Conservation (phyloP, 352 stramenopile genomes). For the Blastocystis sp. region DNA sequence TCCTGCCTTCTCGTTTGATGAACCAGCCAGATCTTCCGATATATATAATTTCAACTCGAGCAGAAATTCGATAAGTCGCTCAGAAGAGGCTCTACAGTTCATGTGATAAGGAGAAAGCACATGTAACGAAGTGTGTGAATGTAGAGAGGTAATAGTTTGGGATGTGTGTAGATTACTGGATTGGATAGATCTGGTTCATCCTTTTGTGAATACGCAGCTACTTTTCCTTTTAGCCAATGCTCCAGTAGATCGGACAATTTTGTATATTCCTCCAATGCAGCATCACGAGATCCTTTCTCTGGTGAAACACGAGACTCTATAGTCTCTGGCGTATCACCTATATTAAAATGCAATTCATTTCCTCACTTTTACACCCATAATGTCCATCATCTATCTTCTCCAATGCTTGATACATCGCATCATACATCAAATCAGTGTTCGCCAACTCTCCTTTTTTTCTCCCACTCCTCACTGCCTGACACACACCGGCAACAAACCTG, state of each 20-base stretch:
- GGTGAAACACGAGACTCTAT: too few species aligned
- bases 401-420: not conserved
- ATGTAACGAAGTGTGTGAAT: not conserved
- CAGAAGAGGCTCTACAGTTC: not conserved
- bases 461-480: not conserved
- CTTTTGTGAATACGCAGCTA: not conserved
- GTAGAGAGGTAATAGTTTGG: not conserved
- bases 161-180: not conserved
- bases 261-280: not conserved
- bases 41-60: conserved; percentile 12
- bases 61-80: not conserved
- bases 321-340: too few species aligned
- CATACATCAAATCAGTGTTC: not conserved
- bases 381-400: not conserved
- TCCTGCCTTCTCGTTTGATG: not conserved
- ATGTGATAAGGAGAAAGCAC: too few species aligned
- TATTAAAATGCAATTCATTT: too few species aligned
- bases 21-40: not conserved
- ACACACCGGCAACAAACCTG: not conserved
- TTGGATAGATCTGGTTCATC: not conserved
- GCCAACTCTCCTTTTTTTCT: not conserved
- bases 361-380: not conserved
- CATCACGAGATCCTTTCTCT: not conserved
- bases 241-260: not conserved
- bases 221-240: conserved; percentile 4